These are phyloP conservation scores for Candida rishiriensis DNA, from an alignment of 805 yeast genomes.

Conservation along the genomic window DNA sequence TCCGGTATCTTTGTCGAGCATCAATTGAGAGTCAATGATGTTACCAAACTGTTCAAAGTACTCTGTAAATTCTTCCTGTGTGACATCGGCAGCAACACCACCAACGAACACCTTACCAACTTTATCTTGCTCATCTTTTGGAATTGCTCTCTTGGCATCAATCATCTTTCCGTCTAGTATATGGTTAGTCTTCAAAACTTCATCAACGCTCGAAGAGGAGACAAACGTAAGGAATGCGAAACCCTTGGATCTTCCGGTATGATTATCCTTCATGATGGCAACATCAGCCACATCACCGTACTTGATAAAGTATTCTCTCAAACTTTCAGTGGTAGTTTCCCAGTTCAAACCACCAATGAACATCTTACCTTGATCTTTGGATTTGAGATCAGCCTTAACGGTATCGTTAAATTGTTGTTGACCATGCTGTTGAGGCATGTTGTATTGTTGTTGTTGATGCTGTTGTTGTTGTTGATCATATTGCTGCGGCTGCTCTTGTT, in stretches of 20 bases:
- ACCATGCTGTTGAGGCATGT: conserved; percentile 7
- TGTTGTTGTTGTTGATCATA: neutral
- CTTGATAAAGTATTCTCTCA: conserved; percentile 76
- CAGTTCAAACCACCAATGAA: conserved; percentile 96
- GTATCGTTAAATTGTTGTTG: conserved; percentile 19
- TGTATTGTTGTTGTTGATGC: neutral
- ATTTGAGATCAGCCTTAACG: conserved; percentile 45
- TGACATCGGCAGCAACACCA: conserved; percentile 91
- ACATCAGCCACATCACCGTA: conserved; percentile 86
- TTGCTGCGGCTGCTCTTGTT: conserved; percentile 14
- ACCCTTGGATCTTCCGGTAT: conserved; percentile 88
- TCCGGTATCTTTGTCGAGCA: conserved; percentile 97
- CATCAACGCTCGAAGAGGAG: conserved; percentile 77
- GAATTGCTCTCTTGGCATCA: conserved; percentile 96
- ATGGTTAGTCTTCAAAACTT: conserved; percentile 81
- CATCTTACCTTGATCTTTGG: conserved; percentile 82
- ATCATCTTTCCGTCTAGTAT: conserved; percentile 91
- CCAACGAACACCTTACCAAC: conserved; percentile 97
- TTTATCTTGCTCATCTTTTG: conserved; percentile 94
- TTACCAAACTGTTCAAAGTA: conserved; percentile 86
- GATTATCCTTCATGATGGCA: conserved; percentile 87
- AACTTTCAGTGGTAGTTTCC: conserved; percentile 91
- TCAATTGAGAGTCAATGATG: conserved; percentile 91
- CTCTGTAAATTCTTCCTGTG: conserved; percentile 82
- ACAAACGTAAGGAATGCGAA: conserved; percentile 90